phyloP scores from a whole-genome alignment of 164 flowering plant genomes.

The Dillenia turbinata region DNA sequence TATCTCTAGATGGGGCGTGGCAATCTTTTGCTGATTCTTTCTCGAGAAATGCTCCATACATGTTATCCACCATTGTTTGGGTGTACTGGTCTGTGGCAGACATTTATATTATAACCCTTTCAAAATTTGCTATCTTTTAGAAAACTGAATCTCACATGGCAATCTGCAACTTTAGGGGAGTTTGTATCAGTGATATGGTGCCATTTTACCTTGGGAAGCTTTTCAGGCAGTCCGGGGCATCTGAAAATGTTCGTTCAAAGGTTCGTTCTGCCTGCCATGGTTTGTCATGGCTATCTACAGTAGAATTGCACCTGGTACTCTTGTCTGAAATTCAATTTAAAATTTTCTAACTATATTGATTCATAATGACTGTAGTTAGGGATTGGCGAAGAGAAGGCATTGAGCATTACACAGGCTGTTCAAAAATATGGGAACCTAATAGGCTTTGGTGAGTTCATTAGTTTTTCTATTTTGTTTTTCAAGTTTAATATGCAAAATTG shows the following conservation, averaged over 20 bases:
- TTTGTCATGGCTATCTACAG: no score
- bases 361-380: conserved; percentile 51
- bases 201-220: conserved; percentile 87
- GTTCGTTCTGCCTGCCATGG: conserved; percentile 29
- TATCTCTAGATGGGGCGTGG: conserved; percentile 78
- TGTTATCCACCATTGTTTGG: conserved; percentile 78
- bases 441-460: conserved; percentile 63
- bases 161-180: conserved; percentile 52
- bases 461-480: no score
- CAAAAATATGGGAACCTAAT: conserved; percentile 72
- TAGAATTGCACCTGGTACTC: no score
- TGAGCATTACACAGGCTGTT: conserved; percentile 40
- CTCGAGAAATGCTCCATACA: conserved; percentile 63
- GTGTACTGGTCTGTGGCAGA: conserved; percentile 62
- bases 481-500: no score
- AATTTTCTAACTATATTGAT: neutral
- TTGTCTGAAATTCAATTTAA: neutral
- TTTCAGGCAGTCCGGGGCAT: conserved; percentile 57
- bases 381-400: conserved; percentile 62
- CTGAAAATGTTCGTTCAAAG: conserved; percentile 72
- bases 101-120: neutral
- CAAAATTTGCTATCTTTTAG: neutral
- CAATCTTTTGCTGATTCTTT: conserved; percentile 60
- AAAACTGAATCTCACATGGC: conserved; percentile 9
- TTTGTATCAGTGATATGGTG: conserved; percentile 79